Conservation (phyloP, 2,329 filamentous ascomycete genomes). For the Monosporascus sp. region DNA sequence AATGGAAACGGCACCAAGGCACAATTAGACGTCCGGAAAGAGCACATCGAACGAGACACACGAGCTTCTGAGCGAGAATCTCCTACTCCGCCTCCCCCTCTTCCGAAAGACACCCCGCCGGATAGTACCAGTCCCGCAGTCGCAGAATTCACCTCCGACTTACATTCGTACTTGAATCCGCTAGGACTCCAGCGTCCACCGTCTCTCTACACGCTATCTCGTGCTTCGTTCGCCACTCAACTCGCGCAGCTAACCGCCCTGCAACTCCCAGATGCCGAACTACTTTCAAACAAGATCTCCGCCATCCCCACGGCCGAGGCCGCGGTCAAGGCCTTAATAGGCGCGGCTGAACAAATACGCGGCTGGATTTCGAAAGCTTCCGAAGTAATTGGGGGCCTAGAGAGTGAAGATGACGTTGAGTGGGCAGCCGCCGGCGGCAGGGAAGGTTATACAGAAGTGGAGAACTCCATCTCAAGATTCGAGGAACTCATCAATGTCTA, state of each 20-base stretch:
- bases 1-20: conserved; percentile 64
- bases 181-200: conserved; percentile 63
- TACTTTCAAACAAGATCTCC: conserved; percentile 75
- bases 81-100: conserved; percentile 37
- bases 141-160: conserved; percentile 43
- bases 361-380: conserved; percentile 91
- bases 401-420: conserved; percentile 95
- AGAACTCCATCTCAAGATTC: conserved; percentile 73
- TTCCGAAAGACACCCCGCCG: conserved; percentile 49
- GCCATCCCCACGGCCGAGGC: conserved; percentile 78
- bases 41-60: conserved; percentile 49
- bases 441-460: conserved; percentile 69
- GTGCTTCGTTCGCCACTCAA: conserved; percentile 88
- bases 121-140: conserved; percentile 26
- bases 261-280: conserved; percentile 77
- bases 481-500: conserved; percentile 89
- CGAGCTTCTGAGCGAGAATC: conserved; percentile 31
- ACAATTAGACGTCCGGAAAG: conserved; percentile 50
- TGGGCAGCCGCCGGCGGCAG: conserved; percentile 88
- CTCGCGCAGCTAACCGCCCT: conserved; percentile 88
- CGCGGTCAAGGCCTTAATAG: conserved; percentile 77
- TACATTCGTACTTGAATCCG: conserved; percentile 61
- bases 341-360: conserved; percentile 85
- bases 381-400: conserved; percentile 80
- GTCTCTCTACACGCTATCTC: conserved; percentile 89